phyloP scores from a whole-genome alignment of 1,284 basidiomycete genomes.

The Ganoderma meredithae region DNA sequence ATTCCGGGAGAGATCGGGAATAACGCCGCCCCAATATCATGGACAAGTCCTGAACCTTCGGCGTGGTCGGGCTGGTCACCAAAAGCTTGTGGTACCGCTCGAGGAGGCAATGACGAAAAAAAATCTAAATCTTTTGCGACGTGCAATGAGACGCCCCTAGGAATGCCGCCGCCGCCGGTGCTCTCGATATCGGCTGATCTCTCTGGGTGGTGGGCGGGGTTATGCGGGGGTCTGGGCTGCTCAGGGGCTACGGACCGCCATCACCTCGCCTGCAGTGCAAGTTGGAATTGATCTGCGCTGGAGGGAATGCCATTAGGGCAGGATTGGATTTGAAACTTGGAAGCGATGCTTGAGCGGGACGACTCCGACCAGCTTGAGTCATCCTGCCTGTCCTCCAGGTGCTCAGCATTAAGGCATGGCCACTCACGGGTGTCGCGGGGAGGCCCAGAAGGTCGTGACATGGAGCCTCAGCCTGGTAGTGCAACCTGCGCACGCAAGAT shows the following conservation, averaged over 20 bases:
- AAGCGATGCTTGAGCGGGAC: neutral
- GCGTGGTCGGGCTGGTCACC: neutral
- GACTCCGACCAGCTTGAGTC: neutral
- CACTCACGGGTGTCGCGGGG: neutral
- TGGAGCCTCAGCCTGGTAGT: neutral
- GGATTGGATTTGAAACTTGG: too few relatives aligned
- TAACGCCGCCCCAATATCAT: neutral
- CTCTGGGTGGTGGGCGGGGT: neutral
- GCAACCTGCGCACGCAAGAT: neutral
- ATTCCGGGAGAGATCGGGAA: neutral
- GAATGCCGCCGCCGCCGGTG: neutral
- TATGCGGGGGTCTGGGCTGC: too few relatives aligned
- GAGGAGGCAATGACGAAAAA: neutral
- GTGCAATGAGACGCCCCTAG: neutral
- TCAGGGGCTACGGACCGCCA: neutral
- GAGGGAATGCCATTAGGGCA: neutral
- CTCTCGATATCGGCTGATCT: neutral
- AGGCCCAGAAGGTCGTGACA: neutral
- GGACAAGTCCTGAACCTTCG: neutral
- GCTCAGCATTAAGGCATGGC: neutral
- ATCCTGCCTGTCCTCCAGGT: too few relatives aligned
- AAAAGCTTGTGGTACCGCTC: neutral
- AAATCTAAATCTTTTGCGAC: neutral
- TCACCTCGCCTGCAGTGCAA: neutral
- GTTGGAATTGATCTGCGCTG: too few relatives aligned